Base-by-base conservation (phyloP, 768 basidiomycete genomes). In the Galerina marginata region DNA sequence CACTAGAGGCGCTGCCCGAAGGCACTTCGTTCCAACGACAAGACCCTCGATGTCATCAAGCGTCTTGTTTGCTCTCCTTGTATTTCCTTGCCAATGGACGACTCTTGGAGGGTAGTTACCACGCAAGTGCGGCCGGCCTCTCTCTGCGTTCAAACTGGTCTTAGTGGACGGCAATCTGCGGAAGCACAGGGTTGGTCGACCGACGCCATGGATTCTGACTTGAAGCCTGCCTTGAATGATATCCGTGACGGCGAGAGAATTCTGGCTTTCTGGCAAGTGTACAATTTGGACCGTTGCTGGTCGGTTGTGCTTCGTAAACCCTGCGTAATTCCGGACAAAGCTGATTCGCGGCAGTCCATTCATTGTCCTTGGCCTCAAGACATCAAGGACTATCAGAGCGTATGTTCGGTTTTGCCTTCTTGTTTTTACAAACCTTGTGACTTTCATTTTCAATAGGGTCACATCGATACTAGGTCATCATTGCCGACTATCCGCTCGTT, bases 211-310 rank as follows among this genome's bases (percentile, higher is more conserved):
- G 66, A 68, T 4, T 81, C 81, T 61, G 81, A 84, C 44, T 75
- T 87, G 50, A 86, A 86, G 46, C 88, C 86, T 2, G 75, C 84
- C 2, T 85, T 84, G 69, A 83, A 83, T 63, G 75, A 81, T 42
- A 71, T 87, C 49, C 85, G 86, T 64, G 86, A 88, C 46, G 89
- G 87, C 48, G 90, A 92, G 69, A 80, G 89, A 43, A 86, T 92
- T 57, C 72, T 87, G 40, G 82, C 91, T 0, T 94, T 94, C 66
- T 94, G 92, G 92, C 90, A 92, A 69, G 89, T 91, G 10, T 94
- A 87, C 73, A 85, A 86, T 66, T 77, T 93, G 63, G 92, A 94
- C 72, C 84, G 88, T 33, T 91, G 90, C 68, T 92, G 91, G 90
- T 91, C 91, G 20, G 86, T 88, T 5, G 83, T 86, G 9, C 80